Evolutionary conservation across 1,139 yeast genomes (phyloP).

Genomic region (Nakaseomyces kungkrabaensis): DNA sequence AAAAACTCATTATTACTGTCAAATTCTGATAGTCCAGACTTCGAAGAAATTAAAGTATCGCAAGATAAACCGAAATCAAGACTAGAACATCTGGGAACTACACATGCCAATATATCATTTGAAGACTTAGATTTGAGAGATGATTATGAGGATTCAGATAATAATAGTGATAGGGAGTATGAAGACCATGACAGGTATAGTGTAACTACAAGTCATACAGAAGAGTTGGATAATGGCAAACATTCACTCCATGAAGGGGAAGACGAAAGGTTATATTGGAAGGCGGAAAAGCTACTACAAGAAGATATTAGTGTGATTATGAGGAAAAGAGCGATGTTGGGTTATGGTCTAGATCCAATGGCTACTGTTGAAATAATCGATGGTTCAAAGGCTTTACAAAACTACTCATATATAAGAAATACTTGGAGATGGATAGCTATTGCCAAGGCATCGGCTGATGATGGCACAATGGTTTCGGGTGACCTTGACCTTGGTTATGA

Average conservation of each 20-base stretch:
- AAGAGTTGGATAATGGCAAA: conserved; percentile 14
- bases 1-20: conserved; percentile 59
- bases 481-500: conserved; percentile 71
- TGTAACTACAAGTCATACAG: conserved; percentile 13
- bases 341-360: conserved; percentile 66
- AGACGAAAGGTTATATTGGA: conserved; percentile 21
- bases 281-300: conserved; percentile 34
- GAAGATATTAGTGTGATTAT: conserved; percentile 62
- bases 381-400: conserved; percentile 40
- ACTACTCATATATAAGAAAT: conserved; percentile 51
- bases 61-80: conserved; percentile 33
- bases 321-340: conserved; percentile 56
- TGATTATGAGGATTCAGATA: conserved; percentile 16
- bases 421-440: conserved; percentile 88
- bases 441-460: conserved; percentile 56
- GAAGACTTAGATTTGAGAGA: conserved; percentile 27
- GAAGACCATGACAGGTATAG: conserved; percentile 25
- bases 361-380: conserved; percentile 55
- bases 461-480: conserved; percentile 60
- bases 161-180: conserved; percentile 10
- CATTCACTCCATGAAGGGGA: conserved; percentile 16
- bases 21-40: conserved; percentile 42
- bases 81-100: conserved; percentile 12
- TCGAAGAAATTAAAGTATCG: conserved; percentile 23
- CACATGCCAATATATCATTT: conserved; percentile 23